Evolutionary conservation across 306 rosid genomes (phyloP).

Genomic region (Mimosa bimucronata): DNA sequence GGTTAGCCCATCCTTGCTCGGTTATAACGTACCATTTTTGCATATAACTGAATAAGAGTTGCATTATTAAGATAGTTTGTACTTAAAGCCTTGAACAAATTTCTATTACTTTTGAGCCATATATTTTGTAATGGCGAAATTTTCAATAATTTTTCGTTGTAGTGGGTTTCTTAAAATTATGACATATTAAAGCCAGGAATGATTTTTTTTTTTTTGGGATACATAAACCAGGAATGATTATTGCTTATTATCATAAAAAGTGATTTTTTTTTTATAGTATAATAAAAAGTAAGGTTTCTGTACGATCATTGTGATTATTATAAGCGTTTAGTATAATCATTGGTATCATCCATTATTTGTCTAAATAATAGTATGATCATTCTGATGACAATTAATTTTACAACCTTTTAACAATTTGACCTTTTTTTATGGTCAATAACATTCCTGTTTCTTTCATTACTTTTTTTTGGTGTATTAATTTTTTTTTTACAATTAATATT

Average conservation of each 20-base stretch:
- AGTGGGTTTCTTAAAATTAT: background rate
- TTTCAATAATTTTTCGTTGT: too few species aligned
- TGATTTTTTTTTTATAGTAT: too few species aligned
- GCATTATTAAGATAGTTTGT: too few species aligned
- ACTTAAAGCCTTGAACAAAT: too few species aligned
- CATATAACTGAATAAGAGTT: too few species aligned
- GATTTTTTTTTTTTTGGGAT: background rate
- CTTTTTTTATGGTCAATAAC: background rate
- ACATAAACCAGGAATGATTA: background rate
- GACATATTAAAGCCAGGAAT: background rate
- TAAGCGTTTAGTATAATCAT: background rate
- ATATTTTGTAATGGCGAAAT: too few species aligned
- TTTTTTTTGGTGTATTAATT: background rate
- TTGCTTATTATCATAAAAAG: background rate
- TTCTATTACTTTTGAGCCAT: too few species aligned
- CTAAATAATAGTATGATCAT: background rate
- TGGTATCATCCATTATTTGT: background rate
- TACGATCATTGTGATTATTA: background rate
- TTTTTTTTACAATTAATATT: too few species aligned
- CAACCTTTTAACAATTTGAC: background rate
- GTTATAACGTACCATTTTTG: too few species aligned
- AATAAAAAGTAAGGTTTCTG: background rate
- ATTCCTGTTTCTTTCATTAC: background rate
- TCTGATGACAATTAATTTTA: constrained; percentile 6
- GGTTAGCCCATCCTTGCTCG: too few species aligned